Conservation (phyloP, 352 stramenopile species). For the Elongisporangium anandrum region DNA sequence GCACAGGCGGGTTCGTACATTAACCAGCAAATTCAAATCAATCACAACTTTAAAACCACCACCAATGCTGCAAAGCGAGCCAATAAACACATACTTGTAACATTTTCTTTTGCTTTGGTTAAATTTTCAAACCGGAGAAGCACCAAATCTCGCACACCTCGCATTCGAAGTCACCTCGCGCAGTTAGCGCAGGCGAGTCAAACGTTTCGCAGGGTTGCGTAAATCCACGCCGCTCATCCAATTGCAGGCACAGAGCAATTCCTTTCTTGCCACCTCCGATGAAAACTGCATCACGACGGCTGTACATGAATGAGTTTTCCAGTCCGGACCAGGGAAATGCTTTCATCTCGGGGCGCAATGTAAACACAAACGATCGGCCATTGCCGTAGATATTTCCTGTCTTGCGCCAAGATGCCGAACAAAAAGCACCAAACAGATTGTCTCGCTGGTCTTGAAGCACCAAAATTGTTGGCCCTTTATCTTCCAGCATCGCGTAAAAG, state of each 20-base stretch:
- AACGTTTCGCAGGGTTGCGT: conserved; percentile 61
- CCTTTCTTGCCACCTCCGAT: conserved; percentile 62
- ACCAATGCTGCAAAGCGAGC: too few species aligned
- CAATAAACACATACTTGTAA: too few species aligned
- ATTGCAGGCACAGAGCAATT: conserved; percentile 63
- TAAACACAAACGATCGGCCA: conserved; percentile 71
- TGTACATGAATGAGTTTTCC: conserved; percentile 74
- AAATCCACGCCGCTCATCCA: conserved; percentile 72
- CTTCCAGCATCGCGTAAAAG: conserved; percentile 53
- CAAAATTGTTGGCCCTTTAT: conserved; percentile 60
- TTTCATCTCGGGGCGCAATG: conserved; percentile 47
- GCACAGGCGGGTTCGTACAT: conserved; percentile 10
- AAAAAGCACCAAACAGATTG: conserved; percentile 76
- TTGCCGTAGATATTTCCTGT: conserved; percentile 63
- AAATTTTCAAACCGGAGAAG: conserved; percentile 67
- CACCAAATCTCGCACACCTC: conserved; percentile 67
- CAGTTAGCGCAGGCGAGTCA: conserved; percentile 44
- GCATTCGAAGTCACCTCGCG: conserved; percentile 50
- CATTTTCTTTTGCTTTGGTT: conserved; percentile 1
- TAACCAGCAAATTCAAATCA: neutral
- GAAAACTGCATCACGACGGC: conserved; percentile 45
- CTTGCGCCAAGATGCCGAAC: conserved; percentile 55
- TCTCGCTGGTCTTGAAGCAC: conserved; percentile 64
- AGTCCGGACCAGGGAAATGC: conserved; percentile 57
- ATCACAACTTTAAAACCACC: too few species aligned